A percentile compares a stretch with the other conserved stretches of the same genome.
Evolutionary conservation across 306 rosid genomes (phyloP).

Genomic region (Trifolium subterraneum): DNA sequence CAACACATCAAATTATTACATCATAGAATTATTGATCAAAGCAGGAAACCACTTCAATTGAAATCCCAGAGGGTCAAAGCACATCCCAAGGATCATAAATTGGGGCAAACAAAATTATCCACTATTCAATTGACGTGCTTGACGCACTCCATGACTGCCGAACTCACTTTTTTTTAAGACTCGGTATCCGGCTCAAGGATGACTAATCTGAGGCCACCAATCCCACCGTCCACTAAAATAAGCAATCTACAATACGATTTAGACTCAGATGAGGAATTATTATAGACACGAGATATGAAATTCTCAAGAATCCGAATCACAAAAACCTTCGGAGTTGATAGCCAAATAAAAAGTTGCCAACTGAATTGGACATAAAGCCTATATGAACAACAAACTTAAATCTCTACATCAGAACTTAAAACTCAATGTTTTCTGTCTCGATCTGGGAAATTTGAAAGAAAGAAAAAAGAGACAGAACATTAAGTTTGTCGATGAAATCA

Average conservation of each 20-base stretch:
- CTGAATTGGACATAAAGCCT: constrained; percentile 2
- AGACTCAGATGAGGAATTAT: too few relatives aligned
- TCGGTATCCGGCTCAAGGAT: too few relatives aligned
- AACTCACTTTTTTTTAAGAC: neutral
- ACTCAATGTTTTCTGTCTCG: constrained; percentile 5
- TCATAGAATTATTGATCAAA: neutral
- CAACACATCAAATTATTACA: neutral
- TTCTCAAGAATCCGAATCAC: neutral
- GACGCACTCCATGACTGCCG: neutral
- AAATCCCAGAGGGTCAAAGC: neutral
- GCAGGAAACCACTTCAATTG: neutral
- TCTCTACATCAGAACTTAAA: constrained; percentile 4
- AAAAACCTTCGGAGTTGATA: neutral
- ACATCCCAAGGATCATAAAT: neutral
- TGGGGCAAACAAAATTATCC: neutral
- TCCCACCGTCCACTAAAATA: constrained; percentile 35
- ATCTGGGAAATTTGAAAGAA: neutral
- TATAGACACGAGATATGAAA: neutral
- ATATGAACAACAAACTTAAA: constrained; percentile 12
- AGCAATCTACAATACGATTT: constrained; percentile 57
- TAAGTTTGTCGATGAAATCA: constrained; percentile 7
- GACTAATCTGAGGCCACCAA: too few relatives aligned
- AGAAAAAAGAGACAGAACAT: neutral
- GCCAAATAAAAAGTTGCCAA: constrained; percentile 1
- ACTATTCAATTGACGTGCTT: neutral